Percentiles rank a stretch among this genome's conserved stretches.
Conservation (phyloP, 345 rosid species). For the Populus nigra region DNA sequence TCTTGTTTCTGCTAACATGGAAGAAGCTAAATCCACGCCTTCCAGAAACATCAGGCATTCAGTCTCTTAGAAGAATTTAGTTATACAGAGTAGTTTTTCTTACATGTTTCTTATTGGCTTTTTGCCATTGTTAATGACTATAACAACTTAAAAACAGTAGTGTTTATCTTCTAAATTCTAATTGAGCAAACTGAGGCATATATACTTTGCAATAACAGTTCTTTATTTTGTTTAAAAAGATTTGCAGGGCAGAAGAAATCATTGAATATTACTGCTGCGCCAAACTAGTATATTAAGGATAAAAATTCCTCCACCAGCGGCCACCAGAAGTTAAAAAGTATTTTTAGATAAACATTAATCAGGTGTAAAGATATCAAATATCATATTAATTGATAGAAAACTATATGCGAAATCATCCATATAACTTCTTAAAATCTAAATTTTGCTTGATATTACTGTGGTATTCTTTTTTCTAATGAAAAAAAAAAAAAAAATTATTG, state of each 20-base stretch:
- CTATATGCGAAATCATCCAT: no score
- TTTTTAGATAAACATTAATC: no score
- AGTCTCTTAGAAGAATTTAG: constrained; percentile 49
- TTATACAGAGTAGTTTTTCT: constrained; percentile 3
- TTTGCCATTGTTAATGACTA: constrained; percentile 6
- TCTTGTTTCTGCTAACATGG: constrained; percentile 56
- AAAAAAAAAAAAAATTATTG: no score
- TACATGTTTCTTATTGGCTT: constrained; percentile 2
- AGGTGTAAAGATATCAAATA: no score
- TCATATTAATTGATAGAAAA: no score
- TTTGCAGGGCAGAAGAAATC: not conserved
- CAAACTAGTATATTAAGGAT: not conserved
- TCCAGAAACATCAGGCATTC: constrained; percentile 69
- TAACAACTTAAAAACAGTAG: constrained; percentile 19
- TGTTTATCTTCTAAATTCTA: constrained; percentile 15
- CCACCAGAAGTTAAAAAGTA: no score
- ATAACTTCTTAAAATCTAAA: no score
- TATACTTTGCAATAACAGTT: constrained; percentile 14
- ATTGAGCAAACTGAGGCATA: constrained; percentile 28
- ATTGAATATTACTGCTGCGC: not conserved
- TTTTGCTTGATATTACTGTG: no score
- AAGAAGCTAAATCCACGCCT: constrained; percentile 56
- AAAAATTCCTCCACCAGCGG: no score
- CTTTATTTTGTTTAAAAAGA: not conserved
- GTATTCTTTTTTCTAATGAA: no score